phyloP scores from a whole-genome alignment of 2,329 filamentous ascomycete species.

The Exophiala dermatitidis region DNA sequence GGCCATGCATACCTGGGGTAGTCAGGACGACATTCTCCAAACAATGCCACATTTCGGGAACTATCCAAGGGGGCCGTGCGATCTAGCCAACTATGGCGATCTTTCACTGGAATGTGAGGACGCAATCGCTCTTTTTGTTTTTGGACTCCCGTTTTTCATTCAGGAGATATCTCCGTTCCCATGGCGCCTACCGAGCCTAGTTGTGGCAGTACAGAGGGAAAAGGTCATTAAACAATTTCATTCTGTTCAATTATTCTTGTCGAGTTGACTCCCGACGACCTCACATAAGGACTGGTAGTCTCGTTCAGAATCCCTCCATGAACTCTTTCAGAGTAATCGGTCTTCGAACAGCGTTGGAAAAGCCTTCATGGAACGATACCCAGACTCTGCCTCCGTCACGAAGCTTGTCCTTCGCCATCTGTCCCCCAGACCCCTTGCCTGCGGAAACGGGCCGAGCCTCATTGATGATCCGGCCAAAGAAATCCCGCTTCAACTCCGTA shows the following conservation, averaged over 20 bases:
- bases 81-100: background rate
- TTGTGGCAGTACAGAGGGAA: too few relatives aligned
- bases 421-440: constrained; percentile 24
- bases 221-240: too few relatives aligned
- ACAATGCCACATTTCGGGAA: constrained; percentile 12
- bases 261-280: too few relatives aligned
- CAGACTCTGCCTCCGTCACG: constrained; percentile 59
- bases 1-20: constrained; percentile 16
- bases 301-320: constrained; percentile 42
- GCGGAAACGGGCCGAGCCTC: constrained; percentile 29
- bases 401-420: constrained; percentile 28
- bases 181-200: too few relatives aligned
- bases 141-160: too few relatives aligned
- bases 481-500: constrained; percentile 61
- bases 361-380: constrained; percentile 84
- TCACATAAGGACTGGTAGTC: too few relatives aligned
- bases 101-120: background rate
- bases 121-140: background rate
- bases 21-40: constrained; percentile 13
- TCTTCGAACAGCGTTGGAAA: constrained; percentile 87
- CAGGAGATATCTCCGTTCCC: too few relatives aligned
- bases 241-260: too few relatives aligned
- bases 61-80: background rate
- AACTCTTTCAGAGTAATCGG: constrained; percentile 76
- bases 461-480: constrained; percentile 69